Evolutionary conservation across 2,329 filamentous ascomycete genomes (phyloP), one percentile per base, ranked within the genome.

Genomic region (Diplodia corticola): DNA sequence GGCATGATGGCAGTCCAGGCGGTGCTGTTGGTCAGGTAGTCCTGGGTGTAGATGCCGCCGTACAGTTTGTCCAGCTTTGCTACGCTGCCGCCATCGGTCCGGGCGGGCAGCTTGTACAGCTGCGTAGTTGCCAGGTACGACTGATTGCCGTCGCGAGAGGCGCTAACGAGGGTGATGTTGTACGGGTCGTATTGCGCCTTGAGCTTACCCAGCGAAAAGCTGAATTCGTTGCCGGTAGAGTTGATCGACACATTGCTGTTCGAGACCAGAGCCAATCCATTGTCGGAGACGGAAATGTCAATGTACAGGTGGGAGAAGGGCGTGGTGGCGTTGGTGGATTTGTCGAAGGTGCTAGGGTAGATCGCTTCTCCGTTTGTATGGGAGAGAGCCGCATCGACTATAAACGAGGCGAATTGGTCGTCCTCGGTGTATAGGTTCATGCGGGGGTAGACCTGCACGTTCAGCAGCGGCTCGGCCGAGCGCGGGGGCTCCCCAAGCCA

Each of bases 351-450:
- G n/a, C 40, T 5, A 65, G 75, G 65, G 50, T 65, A 64, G 71
- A 73, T 55, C 54, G 53, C 17, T 9, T 88, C 1, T 79, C 80
- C 28, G 77, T 83, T 33, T 86, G 84, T 68, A 70, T 88, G 54
- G 80, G 81, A 57, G 82, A 87, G 33, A 84, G 85, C 20, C 80
- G 83, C 33, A 80, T 85, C 17, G 84, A 88, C 71, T 85, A 88
- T 68, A 84, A 88, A 72, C 84, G 85, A 64, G 20, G 51, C 70
- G 4, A 73, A 80, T 1, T 64, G 66, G 3, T 68, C 67, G 65
- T 83, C 81, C 40, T 72, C 77, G 20, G 79, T 75, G 71, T 84
- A 85, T 6, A 84, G 78, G 57, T 73, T 81, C 72, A 83, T 80
- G 5, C 80, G 79, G 15, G 83, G 80, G 53, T 78, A 76, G n/a